Conservation (phyloP, 2,329 filamentous ascomycete genomes). For the Parastagonospora nodorum region DNA sequence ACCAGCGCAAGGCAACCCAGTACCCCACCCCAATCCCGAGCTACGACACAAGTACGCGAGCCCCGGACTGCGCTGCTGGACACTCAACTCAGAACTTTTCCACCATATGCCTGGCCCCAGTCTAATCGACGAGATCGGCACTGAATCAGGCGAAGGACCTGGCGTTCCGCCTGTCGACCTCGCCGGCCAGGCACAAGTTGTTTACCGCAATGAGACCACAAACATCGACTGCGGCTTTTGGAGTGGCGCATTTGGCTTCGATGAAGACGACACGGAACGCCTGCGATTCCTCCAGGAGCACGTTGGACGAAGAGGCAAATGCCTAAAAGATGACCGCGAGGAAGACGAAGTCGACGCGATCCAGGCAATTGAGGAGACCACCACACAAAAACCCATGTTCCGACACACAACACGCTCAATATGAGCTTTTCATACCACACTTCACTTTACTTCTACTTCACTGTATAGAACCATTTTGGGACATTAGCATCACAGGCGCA, state of each 20-base stretch:
- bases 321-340: constrained; percentile 39
- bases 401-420: too few relatives aligned
- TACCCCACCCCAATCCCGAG: constrained; percentile 24
- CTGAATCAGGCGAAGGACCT: constrained; percentile 32
- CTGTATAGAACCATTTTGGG: too few relatives aligned
- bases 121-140: constrained; percentile 44
- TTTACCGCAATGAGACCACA: constrained; percentile 40
- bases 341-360: neutral
- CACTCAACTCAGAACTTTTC: constrained; percentile 52
- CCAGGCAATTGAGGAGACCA: neutral
- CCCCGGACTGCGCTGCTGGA: constrained; percentile 49
- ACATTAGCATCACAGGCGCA: too few relatives aligned
- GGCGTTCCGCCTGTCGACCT: constrained; percentile 44
- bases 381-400: neutral
- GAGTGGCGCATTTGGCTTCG: constrained; percentile 44
- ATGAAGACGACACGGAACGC: constrained; percentile 33
- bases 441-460: neutral
- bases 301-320: constrained; percentile 45
- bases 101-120: constrained; percentile 50
- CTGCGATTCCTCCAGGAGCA: constrained; percentile 44
- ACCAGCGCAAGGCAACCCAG: constrained; percentile 21
- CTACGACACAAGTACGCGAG: constrained; percentile 36
- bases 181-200: constrained; percentile 38
- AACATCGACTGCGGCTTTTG: constrained; percentile 50
- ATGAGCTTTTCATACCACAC: neutral